phyloP scores from a whole-genome alignment of 805 yeast genomes.

The Barnettozyma californica region DNA sequence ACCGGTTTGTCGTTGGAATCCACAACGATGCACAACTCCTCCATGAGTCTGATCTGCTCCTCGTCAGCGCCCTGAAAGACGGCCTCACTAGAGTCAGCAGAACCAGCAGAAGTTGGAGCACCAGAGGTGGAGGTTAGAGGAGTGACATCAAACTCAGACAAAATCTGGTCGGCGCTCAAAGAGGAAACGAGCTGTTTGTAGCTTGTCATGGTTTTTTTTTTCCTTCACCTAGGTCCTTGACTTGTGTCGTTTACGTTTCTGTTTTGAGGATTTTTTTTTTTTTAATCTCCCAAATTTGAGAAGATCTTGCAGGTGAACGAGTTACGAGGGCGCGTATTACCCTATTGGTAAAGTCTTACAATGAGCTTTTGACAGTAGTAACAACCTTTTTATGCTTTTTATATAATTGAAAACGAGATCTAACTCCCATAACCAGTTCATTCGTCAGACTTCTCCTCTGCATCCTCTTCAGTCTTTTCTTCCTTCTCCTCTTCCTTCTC shows the following conservation, averaged over 20 bases:
- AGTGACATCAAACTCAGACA: slow-evolving; percentile 59
- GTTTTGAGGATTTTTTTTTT: background rate
- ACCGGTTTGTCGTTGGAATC: slow-evolving; percentile 83
- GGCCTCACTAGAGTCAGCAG: slow-evolving; percentile 29
- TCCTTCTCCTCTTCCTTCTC: slow-evolving; percentile 23
- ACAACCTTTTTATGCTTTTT: background rate
- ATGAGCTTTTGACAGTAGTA: too few species aligned
- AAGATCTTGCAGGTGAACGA: background rate
- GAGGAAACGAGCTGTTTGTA: slow-evolving; percentile 52
- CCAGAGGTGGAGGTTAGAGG: slow-evolving; percentile 60
- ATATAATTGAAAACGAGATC: background rate
- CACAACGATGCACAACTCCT: slow-evolving; percentile 89
- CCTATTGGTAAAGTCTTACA: too few species aligned
- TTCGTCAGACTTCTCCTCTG: slow-evolving; percentile 4
- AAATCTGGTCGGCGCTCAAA: slow-evolving; percentile 44
- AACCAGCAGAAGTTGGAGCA: slow-evolving; percentile 35
- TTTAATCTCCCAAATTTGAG: background rate
- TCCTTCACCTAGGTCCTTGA: background rate
- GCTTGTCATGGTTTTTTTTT: background rate
- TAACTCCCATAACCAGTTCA: background rate
- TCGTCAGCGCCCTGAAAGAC: slow-evolving; percentile 85
- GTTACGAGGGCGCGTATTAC: background rate
- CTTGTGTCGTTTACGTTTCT: background rate
- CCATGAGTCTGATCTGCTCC: slow-evolving; percentile 93
- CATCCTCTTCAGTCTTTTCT: slow-evolving; percentile 12